Conservation (phyloP, 108 stramenopile genomes). For the Cyclotella baltica region DNA sequence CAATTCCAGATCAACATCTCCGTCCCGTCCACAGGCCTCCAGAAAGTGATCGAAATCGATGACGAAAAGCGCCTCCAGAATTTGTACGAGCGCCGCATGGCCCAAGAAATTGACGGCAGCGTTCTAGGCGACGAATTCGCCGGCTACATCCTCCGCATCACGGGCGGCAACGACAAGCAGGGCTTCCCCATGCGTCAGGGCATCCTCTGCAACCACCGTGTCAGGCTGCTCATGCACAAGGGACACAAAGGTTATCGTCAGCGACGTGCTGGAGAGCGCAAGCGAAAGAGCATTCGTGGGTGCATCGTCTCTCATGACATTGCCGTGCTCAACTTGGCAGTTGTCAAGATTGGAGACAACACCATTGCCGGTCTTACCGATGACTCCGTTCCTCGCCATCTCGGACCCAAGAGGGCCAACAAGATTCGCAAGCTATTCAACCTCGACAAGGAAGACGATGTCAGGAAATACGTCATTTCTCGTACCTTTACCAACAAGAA, state of each 20-base stretch:
- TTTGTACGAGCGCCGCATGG: constrained; percentile 99
- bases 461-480: constrained; percentile 97
- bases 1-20: constrained; percentile 96
- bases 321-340: constrained; percentile 98
- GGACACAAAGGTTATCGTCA: constrained; percentile 93
- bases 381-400: constrained; percentile 92
- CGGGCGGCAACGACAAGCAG: constrained; percentile 99
- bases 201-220: constrained; percentile 97
- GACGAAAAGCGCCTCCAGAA: constrained; percentile 98
- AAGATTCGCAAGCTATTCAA: constrained; percentile 99
- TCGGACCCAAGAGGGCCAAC: constrained; percentile 99
- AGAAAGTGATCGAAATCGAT: constrained; percentile 99
- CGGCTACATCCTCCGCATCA: constrained; percentile 98
- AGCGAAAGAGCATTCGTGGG: constrained; percentile 99
- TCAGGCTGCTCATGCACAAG: constrained; percentile 94
- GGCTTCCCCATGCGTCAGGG: constrained; percentile 99
- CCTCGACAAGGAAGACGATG: constrained; percentile 99
- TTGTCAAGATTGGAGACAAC: constrained; percentile 95
- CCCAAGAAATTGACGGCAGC: constrained; percentile 96
- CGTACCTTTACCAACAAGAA: constrained; percentile 98
- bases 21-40: constrained; percentile 95
- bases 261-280: constrained; percentile 98
- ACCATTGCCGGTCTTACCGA: constrained; percentile 96
- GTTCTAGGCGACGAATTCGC: constrained; percentile 98
- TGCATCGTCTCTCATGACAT: constrained; percentile 99